phyloP scores from a whole-genome alignment of 2,329 filamentous ascomycete species.

The Tolypocladium inflatum region DNA sequence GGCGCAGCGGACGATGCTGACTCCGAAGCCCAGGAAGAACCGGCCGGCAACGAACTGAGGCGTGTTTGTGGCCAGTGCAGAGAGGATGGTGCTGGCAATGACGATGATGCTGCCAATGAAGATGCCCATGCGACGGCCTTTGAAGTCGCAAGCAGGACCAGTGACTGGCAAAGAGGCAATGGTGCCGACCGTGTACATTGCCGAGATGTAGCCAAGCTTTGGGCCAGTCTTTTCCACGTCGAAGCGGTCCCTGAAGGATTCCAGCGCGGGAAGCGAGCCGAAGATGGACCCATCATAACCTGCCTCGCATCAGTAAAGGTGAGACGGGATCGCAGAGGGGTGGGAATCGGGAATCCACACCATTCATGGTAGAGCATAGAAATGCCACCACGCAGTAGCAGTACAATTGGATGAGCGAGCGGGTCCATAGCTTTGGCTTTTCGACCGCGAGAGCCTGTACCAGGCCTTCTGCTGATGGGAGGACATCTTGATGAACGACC shows the following conservation, averaged over 20 bases:
- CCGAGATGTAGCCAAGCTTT: conserved; percentile 39
- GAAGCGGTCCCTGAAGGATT: conserved; percentile 38
- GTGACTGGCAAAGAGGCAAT: conserved; percentile 33
- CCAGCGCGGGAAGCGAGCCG: conserved; percentile 41
- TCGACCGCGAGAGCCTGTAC: conserved; percentile 5
- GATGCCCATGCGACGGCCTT: conserved; percentile 34
- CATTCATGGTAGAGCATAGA: conserved; percentile 9
- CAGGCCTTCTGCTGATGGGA: conserved; percentile 5
- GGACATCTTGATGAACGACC: background rate
- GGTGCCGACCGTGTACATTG: conserved; percentile 37
- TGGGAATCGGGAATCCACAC: background rate
- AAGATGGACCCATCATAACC: conserved; percentile 40
- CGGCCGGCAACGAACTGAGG: conserved; percentile 44
- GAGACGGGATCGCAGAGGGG: background rate
- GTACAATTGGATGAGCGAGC: conserved; percentile 6
- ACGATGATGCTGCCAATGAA: conserved; percentile 29
- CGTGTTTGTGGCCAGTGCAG: conserved; percentile 24
- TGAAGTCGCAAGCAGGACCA: conserved; percentile 32
- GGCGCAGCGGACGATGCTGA: conserved; percentile 34
- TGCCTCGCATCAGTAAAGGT: background rate
- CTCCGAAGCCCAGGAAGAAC: conserved; percentile 51
- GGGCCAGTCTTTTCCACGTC: conserved; percentile 36
- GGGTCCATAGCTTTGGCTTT: conserved; percentile 2
- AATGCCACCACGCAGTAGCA: conserved; percentile 5
- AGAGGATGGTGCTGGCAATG: conserved; percentile 35